Base-by-base conservation (phyloP, 139 green algal species). In the Closterium sp. region DNA sequence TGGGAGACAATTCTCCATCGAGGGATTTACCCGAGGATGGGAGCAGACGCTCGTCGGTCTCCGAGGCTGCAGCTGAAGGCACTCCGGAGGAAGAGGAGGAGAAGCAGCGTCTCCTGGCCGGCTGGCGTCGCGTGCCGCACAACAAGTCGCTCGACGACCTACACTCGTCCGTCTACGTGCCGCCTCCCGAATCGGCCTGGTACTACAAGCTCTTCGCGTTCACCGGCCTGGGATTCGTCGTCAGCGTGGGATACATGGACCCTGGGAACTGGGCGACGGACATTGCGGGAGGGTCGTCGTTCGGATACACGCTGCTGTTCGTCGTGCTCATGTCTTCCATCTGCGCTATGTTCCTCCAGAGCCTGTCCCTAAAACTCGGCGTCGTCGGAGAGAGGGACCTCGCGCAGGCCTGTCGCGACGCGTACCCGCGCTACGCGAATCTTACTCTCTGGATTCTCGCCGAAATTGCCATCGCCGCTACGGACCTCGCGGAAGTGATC, bases 241-340 rank as follows among this genome's bases (percentile, higher is more conserved):
- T 97, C 32, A 94, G 88, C 50, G 95, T 97, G 0, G 96, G 96
- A 22, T 97, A 97, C 89, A 97, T 96, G 95, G 95, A 96, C 85
- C 94, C 95, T 4, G 94, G 94, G 1, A 96, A 96, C 92, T 96
- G 95, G 95, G 95, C 95, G 1, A 96, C 95, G 4, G 95, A 96
- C 89, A 86, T 96, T 17, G 89, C 86, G 10, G 93, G 91, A 62
- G 94, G 94, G 79, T 91, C 89, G 3, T 24, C 73, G 5, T 96
- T 93, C 62, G 95, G 95, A 30, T 97, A 96, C 92, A 93, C 86
- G 24, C 95, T 97, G n/a, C 93, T 97, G 17, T 94, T 95, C n/a
- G 95, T 95, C 85, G 91, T 97, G 34, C 87, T 97, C 31, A 85
- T 97, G 31, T 93, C 95, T 27, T 95, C 89, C 70, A 79, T 94